Evolutionary conservation across 2,329 filamentous ascomycete genomes (phyloP), one percentile per base, ranked within the genome.

Genomic region (Neofusicoccum cordaticola): DNA sequence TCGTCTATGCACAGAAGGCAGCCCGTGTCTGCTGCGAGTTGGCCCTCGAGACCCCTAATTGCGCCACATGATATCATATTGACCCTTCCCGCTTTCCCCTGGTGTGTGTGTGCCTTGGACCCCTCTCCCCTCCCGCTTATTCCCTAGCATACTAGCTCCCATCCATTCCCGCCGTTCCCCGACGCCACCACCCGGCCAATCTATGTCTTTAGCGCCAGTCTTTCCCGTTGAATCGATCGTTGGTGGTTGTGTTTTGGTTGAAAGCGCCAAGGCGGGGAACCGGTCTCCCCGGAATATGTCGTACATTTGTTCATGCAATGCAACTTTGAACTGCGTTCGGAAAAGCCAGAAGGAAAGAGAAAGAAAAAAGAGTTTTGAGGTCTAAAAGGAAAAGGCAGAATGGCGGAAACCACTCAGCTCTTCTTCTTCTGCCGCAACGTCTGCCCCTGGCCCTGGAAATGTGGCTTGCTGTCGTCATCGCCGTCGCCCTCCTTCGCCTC

Each of bases 381-480:
- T 31, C 27, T 31, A 31, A 31, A 31, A 7, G 27, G 6, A 31
- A 12, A 39, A 39, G 8, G 11, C 13, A 39, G 13, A 3, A 15
- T 9, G 37, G 37, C 13, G 37, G 11, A 39, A 15, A 15, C 37
- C 27, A 7, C 37, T 39, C 37, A 39, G 1, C 75, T 77, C 80
- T 92, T 93, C 76, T 90, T 89, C 84, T 93, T 96, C 37, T 85
- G 82, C 34, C 62, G 44, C 1, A 97, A 79, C 4, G 90, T 95
- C 77, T 97, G 91, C 0, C 94, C 94, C 68, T 91, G 87, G 0
- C 94, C 94, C 4, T 89, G 87, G 77, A 97, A 97, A 39, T 75
- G 71, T n/a, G 90, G 89, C 68, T 87, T 86, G 66, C 84, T 67
- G 65, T 78, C 83, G 3, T 85, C 83, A n/a, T 87, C 83, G 67